Evolutionary conservation across 2,329 filamentous ascomycete genomes (phyloP), one percentile per base, ranked within the genome.

Genomic region (Thermothelomyces thermophilus): DNA sequence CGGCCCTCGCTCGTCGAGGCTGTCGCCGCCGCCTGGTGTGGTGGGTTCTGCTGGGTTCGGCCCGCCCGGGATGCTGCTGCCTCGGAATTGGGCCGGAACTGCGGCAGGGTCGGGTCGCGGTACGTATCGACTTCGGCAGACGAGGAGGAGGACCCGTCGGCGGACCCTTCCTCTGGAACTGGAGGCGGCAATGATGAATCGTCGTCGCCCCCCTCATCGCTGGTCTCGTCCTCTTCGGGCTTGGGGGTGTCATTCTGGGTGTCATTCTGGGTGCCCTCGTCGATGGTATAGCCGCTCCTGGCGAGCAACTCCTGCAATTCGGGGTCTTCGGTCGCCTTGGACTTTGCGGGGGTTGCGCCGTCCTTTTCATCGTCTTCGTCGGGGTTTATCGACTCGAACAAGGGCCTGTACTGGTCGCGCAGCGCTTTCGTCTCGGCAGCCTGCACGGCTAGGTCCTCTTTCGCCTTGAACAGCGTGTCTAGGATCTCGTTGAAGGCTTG

Each of bases 401-500:
- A 67, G 49, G 69, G 68, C 35, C 72, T 72, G 62, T 73, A 81
- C 54, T 72, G 75, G 46, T 82, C 73, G 34, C 88, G 80, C 49
- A 80, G 73, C 9, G 71, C 69, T 54, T 77, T 79, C 0, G 84
- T 87, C 42, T 77, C 73, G 8, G 79, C 77, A 10, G 83, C 83
- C 48, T 81, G 76, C 52, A 93, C 69, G 1, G 89, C 83, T 16
- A 87, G 66, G 55, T 90, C 83, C 66, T 97, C 91, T 56, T 85
- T 84, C 4, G 77, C 74, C 58, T 85, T 85, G 71, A 98, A 98
- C 0, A 98, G 74, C 1, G 83, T 77, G 62, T 97, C 88, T 0
- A 98, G 78, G 2, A 97, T 73, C 67, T 97, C 90, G 62, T 97
- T 96, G 70, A 95, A 88, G 0, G 89, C 86, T 66, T 95, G 86